Conservation (phyloP, 176 grass and related monocot species). For the Leersia perrieri region DNA sequence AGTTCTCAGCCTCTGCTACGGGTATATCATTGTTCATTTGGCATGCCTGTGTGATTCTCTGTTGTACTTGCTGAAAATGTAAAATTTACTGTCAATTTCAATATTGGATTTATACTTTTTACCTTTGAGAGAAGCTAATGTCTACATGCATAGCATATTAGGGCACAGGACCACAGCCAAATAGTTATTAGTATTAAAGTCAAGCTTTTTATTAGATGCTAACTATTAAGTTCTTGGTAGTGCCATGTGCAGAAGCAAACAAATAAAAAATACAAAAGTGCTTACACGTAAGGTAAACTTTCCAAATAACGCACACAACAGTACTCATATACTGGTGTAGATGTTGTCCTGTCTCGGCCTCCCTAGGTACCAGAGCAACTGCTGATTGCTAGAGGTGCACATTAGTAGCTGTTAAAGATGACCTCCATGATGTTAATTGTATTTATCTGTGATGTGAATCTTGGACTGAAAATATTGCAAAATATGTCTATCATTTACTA, state of each 20-base stretch:
- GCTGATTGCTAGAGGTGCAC: background rate
- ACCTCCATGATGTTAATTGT: background rate
- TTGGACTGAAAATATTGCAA: background rate
- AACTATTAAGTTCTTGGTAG: background rate
- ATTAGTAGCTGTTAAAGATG: background rate
- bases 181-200: background rate
- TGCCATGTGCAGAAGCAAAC: background rate
- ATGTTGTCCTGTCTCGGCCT: background rate
- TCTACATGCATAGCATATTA: conserved; percentile 9
- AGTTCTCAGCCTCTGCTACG: background rate
- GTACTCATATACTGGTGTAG: conserved; percentile 4
- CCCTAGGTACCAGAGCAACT: background rate
- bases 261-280: background rate
- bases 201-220: conserved; percentile 3
- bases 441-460: background rate
- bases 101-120: background rate
- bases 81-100: background rate
- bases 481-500: background rate
- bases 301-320: background rate
- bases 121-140: background rate
- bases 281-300: background rate
- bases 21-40: background rate
- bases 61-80: background rate
- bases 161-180: conserved; percentile 1
- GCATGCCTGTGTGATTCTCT: background rate